Evolutionary conservation across 495 filamentous ascomycete species (phyloP), one percentile per base, ranked within the genome.

Genomic region (Rhypophila decipiens): DNA sequence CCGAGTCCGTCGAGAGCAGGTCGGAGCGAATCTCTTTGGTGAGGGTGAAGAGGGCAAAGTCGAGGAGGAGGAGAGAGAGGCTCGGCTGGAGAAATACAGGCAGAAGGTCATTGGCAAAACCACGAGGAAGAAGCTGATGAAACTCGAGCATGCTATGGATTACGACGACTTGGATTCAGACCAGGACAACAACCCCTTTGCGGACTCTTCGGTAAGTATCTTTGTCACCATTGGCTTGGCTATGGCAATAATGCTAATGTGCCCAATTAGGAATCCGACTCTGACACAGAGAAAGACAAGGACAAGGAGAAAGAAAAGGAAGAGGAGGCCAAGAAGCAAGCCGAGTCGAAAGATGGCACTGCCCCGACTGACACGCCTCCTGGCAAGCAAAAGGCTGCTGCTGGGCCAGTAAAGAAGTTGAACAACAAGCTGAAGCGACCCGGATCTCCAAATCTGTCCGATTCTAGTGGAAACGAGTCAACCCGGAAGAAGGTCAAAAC

Each of bases 381-480:
- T 19, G 81, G 84, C 22, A 82, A 79, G 47, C 70, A 69, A 46
- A 68, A 75, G 50, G 61, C 62, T 18, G 55, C 58, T 22, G 68
- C 75, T 34, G 58, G 68, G 39, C n/a, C n/a, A n/a, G n/a, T n/a
- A n/a, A 87, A 85, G 69, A 86, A 88, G 67, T n/a, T n/a, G n/a
- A n/a, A n/a, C n/a, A 55, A 69, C 56, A 80, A 77, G 41, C 80
- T 90, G 39, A 97, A 96, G 67, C 83, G 93, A 15, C 72, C 84
- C 18, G 90, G 91, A 23, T 96, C 91, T 23, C 88, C 90, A 5
- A 83, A 87, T 54, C 74, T 83, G 17, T 96, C 93, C 11, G 76
- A 96, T 58, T 85, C 87, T 15, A 94, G 88, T 67, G 94, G 89
- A 40, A 90, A 86, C 50, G 93, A 98, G 59, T 86, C 85, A 1